phyloP scores from a whole-genome alignment of 768 basidiomycete species.

The Rhizopogon rudus region DNA sequence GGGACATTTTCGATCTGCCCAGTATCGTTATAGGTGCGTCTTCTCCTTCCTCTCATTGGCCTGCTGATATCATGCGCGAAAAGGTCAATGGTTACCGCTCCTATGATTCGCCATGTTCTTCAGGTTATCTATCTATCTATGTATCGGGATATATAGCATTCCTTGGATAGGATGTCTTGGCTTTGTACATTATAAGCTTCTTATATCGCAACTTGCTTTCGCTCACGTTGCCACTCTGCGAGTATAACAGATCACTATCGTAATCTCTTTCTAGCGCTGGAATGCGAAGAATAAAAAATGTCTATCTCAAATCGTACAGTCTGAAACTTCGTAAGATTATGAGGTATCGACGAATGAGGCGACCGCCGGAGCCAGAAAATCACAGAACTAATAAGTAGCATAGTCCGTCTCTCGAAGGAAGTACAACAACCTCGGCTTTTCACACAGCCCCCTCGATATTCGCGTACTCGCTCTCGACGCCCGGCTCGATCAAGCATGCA shows the following conservation, averaged over 20 bases:
- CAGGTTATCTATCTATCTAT: slow-evolving; percentile 6
- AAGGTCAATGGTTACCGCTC: slow-evolving; percentile 87
- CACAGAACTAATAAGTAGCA: not conserved
- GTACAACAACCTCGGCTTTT: slow-evolving; percentile 9
- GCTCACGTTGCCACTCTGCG: not conserved
- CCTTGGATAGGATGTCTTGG: slow-evolving; percentile 7
- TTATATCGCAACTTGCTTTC: slow-evolving; percentile 5
- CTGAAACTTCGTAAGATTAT: not conserved
- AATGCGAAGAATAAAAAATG: not conserved
- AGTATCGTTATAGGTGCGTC: slow-evolving; percentile 80
- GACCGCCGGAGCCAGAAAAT: not conserved
- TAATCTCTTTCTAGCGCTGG: not conserved
- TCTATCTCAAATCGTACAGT: not conserved
- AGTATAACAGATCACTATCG: not conserved
- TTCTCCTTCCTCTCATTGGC: not conserved
- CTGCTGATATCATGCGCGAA: slow-evolving; percentile 1
- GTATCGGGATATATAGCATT: slow-evolving; percentile 3
- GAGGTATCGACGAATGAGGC: not conserved
- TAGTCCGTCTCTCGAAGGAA: not conserved
- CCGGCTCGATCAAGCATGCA: slow-evolving; percentile 87
- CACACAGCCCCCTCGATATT: slow-evolving; percentile 66
- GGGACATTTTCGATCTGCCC: slow-evolving; percentile 89
- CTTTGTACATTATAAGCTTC: slow-evolving; percentile 10
- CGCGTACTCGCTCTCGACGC: slow-evolving; percentile 91
- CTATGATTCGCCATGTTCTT: slow-evolving; percentile 36